Conservation (phyloP, 2,329 filamentous ascomycete genomes). For the Onygenales sp. region DNA sequence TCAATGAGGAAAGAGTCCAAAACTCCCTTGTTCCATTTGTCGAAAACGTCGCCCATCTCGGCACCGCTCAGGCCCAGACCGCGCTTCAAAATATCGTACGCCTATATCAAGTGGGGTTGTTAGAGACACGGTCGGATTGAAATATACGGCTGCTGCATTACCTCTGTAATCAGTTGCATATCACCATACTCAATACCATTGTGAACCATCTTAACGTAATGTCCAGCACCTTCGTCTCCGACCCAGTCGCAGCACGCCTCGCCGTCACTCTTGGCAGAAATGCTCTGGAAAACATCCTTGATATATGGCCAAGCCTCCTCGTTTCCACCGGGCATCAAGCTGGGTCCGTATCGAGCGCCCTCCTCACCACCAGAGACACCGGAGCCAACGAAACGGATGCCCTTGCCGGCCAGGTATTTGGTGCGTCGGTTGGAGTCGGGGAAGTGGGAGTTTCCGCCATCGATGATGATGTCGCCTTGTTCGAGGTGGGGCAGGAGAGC, state of each 20-base stretch:
- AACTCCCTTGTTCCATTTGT: constrained; percentile 97
- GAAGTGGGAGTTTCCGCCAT: constrained; percentile 98
- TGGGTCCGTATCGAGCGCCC: constrained; percentile 94
- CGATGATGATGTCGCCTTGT: constrained; percentile 94
- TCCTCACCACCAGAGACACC: constrained; percentile 99
- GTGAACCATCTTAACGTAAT: constrained; percentile 99
- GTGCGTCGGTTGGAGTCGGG: constrained; percentile 97
- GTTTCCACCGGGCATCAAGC: constrained; percentile 97
- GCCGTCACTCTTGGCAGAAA: constrained; percentile 92
- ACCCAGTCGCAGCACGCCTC: constrained; percentile 99
- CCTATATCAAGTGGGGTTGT: constrained; percentile 43
- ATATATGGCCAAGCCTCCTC: constrained; percentile 96
- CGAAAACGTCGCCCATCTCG: constrained; percentile 91
- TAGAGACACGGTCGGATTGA: background rate
- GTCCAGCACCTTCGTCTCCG: constrained; percentile 96
- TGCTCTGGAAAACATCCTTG: constrained; percentile 98
- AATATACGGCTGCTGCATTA: constrained; percentile 34
- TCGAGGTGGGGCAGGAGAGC: constrained; percentile 75
- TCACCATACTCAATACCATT: constrained; percentile 99
- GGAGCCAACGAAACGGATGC: constrained; percentile 88
- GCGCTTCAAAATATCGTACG: constrained; percentile 99
- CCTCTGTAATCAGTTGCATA: constrained; percentile 99
- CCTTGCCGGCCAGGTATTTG: constrained; percentile 76
- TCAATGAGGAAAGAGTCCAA: constrained; percentile 98
- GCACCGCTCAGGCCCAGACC: constrained; percentile 80